A percentile compares a stretch with the other conserved stretches of the same genome.
Conservation (phyloP, 2,329 filamentous ascomycete genomes). For the Aspergillus phoenicis region DNA sequence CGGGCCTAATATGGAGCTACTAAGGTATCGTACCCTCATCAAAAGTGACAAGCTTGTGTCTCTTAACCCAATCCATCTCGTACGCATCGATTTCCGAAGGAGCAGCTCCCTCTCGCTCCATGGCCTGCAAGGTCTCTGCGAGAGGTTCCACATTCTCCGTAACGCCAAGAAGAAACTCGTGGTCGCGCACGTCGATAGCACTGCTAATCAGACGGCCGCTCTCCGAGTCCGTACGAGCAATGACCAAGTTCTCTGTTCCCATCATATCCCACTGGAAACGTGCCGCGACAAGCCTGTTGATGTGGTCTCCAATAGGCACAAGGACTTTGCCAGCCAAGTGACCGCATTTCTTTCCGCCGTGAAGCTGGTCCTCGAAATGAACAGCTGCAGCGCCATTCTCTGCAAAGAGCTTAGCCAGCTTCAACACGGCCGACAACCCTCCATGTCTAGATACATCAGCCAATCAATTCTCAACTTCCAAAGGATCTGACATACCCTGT, state of each 20-base stretch:
- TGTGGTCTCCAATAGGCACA: slow-evolving; percentile 91
- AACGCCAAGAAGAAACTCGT: slow-evolving; percentile 93
- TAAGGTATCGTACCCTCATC: slow-evolving; percentile 64
- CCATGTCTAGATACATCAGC: slow-evolving; percentile 64
- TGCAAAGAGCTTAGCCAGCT: slow-evolving; percentile 95
- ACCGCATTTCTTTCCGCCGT: slow-evolving; percentile 97
- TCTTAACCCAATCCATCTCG: slow-evolving; percentile 86
- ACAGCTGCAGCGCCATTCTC: slow-evolving; percentile 96
- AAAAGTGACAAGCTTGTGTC: slow-evolving; percentile 81
- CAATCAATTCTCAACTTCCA: neutral
- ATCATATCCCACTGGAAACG: slow-evolving; percentile 99
- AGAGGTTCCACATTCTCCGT: slow-evolving; percentile 77
- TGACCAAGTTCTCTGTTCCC: slow-evolving; percentile 91
- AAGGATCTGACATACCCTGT: slow-evolving; percentile 61
- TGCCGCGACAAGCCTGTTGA: slow-evolving; percentile 88
- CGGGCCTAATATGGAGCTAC: neutral
- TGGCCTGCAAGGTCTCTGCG: slow-evolving; percentile 83
- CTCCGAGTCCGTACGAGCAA: slow-evolving; percentile 94
- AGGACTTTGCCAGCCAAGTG: slow-evolving; percentile 95
- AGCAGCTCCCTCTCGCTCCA: slow-evolving; percentile 78
- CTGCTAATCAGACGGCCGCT: slow-evolving; percentile 88
- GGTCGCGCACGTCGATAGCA: slow-evolving; percentile 89
- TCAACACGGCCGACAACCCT: slow-evolving; percentile 87
- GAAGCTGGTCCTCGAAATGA: slow-evolving; percentile 96
- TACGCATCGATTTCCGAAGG: slow-evolving; percentile 81